Base-by-base conservation (phyloP, 2,329 filamentous ascomycete genomes). In the Orbilia blumenaviensis region DNA sequence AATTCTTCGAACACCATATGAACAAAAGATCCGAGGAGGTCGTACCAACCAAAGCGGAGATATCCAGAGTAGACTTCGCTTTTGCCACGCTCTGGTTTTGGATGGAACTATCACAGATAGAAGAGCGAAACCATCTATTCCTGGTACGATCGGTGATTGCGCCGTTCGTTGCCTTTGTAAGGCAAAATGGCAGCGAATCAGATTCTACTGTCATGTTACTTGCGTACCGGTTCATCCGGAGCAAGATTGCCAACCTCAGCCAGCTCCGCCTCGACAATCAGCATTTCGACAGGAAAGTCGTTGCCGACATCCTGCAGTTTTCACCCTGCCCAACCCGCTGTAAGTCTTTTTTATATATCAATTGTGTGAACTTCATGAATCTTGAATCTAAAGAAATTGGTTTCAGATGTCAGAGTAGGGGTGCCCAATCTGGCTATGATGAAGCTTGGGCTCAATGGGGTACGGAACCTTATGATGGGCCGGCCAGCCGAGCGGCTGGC, bases 21-120 rank as follows among this genome's bases (percentile, higher is more conserved):
- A 3, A 1, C 14, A 23, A 54, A 14, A 32, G 18, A 2, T 5
- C 21, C 3, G 44, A n/a, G 27, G 23, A 48, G n/a, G 10, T 3
- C 4, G 12, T 12, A 32, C 61, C 61, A 14, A 66, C 42, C 7
- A 18, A 5, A 8, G 12, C 27, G 18, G 61, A 66, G 21, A 18
- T 66, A 8, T 2, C 3, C 2, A 23, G 42, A 14, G 25, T 66
- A 14, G 42, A 66, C 6, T n/a, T 18, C 27, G 61, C 61, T 10
- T 66, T 52, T 18, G 52, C 29, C 14, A 14, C 44, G 25, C 29
- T 66, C 0, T 66, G 61, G 61, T 25, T 66, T 9, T 66, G 61
- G 61, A 52, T 66, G 29, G 61, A 66, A 25, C 1, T 64, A 50
- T 23, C 27, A 64, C 1, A 8, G 6, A 62, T 27, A 27, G 44